Evolutionary conservation across 129 eudicot species (phyloP).

Genomic region (Cynara cardunculus): DNA sequence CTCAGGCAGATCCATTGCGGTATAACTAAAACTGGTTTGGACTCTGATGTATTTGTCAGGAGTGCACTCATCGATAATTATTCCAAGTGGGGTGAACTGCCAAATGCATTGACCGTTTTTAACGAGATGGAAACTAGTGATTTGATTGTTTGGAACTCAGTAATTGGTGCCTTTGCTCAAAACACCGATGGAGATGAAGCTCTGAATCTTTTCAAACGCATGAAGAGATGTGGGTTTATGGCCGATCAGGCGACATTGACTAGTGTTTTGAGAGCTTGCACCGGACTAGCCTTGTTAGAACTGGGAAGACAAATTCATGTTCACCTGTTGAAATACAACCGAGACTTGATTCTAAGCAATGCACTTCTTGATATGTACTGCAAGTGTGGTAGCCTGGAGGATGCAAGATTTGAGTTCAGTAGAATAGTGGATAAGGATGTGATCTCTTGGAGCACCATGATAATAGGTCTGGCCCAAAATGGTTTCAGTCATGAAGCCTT

Average conservation of each 20-base stretch:
- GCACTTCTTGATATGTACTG: constrained; percentile 84
- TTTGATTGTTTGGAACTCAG: constrained; percentile 74
- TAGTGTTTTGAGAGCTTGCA: constrained; percentile 65
- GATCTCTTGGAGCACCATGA: constrained; percentile 80
- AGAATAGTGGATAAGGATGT: constrained; percentile 61
- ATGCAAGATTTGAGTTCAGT: constrained; percentile 45
- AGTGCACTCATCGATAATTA: constrained; percentile 72
- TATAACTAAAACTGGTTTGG: constrained; percentile 59
- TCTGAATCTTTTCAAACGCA: constrained; percentile 50
- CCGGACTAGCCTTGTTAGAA: constrained; percentile 60
- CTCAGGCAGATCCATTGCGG: constrained; percentile 59
- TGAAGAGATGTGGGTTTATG: constrained; percentile 59
- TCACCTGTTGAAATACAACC: constrained; percentile 63
- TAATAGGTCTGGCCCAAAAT: constrained; percentile 76
- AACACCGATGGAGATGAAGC: constrained; percentile 73
- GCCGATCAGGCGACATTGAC: constrained; percentile 69
- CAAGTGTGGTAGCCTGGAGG: constrained; percentile 78
- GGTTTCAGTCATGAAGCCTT: constrained; percentile 65
- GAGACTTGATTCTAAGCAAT: constrained; percentile 60
- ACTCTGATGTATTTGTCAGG: constrained; percentile 71
- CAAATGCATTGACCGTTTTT: constrained; percentile 38
- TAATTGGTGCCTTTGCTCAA: constrained; percentile 71
- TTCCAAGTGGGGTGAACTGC: constrained; percentile 70
- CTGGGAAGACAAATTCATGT: constrained; percentile 70
- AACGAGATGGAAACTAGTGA: constrained; percentile 60